Evolutionary conservation across 257 asterid genomes (phyloP).

Genomic region (Nicotiana undulata): DNA sequence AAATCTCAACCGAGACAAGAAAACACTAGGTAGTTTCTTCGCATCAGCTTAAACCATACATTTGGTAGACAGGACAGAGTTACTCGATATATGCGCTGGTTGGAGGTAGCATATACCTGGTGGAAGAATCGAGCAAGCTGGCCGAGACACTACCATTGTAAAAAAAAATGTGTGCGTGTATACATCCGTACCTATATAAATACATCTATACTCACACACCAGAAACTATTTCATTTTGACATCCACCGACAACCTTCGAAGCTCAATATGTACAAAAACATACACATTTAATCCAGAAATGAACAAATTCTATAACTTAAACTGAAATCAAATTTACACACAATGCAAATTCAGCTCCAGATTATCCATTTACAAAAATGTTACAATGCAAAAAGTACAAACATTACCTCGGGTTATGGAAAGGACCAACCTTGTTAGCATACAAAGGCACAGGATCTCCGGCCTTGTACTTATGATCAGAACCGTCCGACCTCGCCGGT

Average conservation of each 20-base stretch:
- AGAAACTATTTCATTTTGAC: background rate
- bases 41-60: no score
- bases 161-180: no score
- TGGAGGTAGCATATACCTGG: no score
- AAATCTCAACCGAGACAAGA: no score
- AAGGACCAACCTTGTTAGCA: conserved; percentile 88
- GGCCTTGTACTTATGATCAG: conserved; percentile 68
- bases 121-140: no score
- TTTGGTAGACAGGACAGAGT: no score
- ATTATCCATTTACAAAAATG: background rate
- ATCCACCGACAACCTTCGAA: background rate
- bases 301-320: background rate
- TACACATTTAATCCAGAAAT: background rate
- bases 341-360: background rate
- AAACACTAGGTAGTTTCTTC: no score
- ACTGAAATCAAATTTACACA: background rate
- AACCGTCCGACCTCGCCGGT: conserved; percentile 51
- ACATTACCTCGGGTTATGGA: conserved; percentile 71
- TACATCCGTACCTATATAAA: background rate
- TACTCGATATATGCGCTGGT: no score
- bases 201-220: background rate
- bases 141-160: no score
- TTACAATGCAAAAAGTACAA: background rate
- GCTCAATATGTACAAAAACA: background rate
- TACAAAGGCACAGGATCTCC: conserved; percentile 75